Evolutionary conservation across 2,329 filamentous ascomycete genomes (phyloP), one percentile per base, ranked within the genome.

Genomic region (Talaromyces rugulosus): DNA sequence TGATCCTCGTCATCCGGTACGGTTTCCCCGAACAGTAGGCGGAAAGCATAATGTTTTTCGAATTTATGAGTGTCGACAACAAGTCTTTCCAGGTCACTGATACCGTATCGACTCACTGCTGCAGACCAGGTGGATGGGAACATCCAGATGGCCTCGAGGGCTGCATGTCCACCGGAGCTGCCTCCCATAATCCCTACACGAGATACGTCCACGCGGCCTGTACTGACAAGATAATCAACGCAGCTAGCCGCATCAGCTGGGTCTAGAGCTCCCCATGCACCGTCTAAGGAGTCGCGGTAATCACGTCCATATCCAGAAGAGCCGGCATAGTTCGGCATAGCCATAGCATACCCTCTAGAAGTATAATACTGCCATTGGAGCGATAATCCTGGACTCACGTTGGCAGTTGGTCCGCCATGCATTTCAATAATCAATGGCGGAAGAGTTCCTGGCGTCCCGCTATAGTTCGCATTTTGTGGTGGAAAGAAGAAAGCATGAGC

Each of bases 131-230:
- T 71, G 0, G 72, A 70, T 0, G 83, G 80, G 57, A 82, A 78
- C 40, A 75, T 75, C 27, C 79, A 78, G 2, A 85, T 66, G 4
- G 76, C 77, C 66, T 82, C 78, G 28, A 86, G 74, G 0, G 82
- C 81, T 11, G 79, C 79, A 68, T 85, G 86, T 0, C 84, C 84
- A 12, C 83, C 83, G 0, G 83, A 81, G 59, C 81, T 83, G 5
- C 74, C 74, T 2, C 83, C 83, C 1, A 78, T 79, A 60, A 85
- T 81, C 0, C 82, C 83, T 0, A 82, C 75, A 2, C 74, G 72
- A 0, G 70, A 66, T 11, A 65, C 60, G 27, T 77, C 73, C 0
- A 83, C 73, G 4, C 76, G 69, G 0, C 76, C 74, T 0, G 73
- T 68, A 0, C 66, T 63, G 1, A 72, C 73, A 2, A 86, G 74